Conservation (phyloP, 2,329 filamentous ascomycete genomes). For the Colletotrichum endophyticum region DNA sequence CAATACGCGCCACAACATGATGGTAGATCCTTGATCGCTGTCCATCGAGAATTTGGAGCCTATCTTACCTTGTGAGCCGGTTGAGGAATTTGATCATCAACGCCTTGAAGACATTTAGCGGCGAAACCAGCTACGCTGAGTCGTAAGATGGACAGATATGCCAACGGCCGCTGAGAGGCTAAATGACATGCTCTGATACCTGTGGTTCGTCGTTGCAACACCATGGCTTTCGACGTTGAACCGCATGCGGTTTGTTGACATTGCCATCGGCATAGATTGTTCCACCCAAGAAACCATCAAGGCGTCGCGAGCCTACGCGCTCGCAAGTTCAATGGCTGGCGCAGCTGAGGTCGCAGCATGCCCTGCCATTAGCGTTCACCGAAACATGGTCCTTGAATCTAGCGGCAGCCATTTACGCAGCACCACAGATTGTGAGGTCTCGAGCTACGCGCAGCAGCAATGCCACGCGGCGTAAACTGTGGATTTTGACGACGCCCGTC, state of each 20-base stretch:
- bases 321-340: not conserved
- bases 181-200: not conserved
- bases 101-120: not conserved
- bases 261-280: not conserved
- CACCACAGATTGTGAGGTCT: not conserved
- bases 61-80: not conserved
- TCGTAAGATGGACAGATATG: not conserved
- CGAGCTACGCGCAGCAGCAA: not conserved
- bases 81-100: conserved; percentile 4
- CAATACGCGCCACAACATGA: not conserved
- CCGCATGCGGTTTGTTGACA: not conserved
- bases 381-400: not conserved
- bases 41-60: conserved; percentile 1
- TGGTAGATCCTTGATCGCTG: not conserved
- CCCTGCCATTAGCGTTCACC: not conserved
- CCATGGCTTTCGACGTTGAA: not conserved
- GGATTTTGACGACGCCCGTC: not conserved
- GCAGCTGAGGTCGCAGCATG: not conserved
- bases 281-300: not conserved
- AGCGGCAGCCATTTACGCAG: not conserved
- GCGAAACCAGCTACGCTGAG: not conserved
- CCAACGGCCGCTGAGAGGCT: not conserved
- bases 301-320: not conserved
- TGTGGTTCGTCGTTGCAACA: not conserved
- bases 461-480: not conserved